These are phyloP conservation scores for Gossypium gossypioides DNA, from an alignment of 441 rosid genomes.

Conservation along the genomic window DNA sequence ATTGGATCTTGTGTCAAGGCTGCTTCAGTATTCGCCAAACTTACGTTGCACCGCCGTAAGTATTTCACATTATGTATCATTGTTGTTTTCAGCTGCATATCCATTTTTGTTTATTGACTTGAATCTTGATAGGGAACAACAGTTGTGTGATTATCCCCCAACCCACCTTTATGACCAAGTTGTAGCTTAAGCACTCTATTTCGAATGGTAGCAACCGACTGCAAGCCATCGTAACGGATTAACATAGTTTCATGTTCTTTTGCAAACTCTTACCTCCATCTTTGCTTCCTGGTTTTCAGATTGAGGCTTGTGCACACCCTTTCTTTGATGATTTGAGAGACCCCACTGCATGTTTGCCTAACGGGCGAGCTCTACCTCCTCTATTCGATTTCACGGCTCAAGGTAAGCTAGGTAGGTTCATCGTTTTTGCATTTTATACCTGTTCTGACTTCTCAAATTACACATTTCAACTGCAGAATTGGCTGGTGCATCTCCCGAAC, in stretches of 20 bases:
- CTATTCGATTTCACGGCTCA: constrained; percentile 64
- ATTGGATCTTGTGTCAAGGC: constrained; percentile 65
- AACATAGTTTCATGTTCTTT: not conserved
- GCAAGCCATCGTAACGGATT: not conserved
- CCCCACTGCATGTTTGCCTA: constrained; percentile 53
- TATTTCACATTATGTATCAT: not conserved
- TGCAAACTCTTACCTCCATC: not conserved
- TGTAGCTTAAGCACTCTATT: not conserved
- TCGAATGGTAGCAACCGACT: not conserved
- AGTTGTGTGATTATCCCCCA: not conserved
- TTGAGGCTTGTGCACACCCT: constrained; percentile 79
- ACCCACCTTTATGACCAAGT: not conserved
- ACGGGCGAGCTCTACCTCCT: constrained; percentile 64
- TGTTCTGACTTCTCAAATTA: not conserved
- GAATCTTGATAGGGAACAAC: not conserved
- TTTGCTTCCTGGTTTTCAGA: constrained; percentile 27
- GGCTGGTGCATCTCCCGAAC: constrained; percentile 64
- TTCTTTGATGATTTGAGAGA: constrained; percentile 65
- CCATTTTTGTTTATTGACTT: not conserved
- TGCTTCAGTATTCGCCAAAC: constrained; percentile 79
- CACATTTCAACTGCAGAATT: constrained; percentile 47
- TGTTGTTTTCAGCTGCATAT: not conserved
- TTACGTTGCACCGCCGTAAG: constrained; percentile 78
- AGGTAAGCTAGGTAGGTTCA: constrained; percentile 26
- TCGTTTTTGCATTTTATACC: not conserved